Evolutionary conservation across 2,329 filamentous ascomycete genomes (phyloP).

Genomic region (Fusarium praegraminearum): DNA sequence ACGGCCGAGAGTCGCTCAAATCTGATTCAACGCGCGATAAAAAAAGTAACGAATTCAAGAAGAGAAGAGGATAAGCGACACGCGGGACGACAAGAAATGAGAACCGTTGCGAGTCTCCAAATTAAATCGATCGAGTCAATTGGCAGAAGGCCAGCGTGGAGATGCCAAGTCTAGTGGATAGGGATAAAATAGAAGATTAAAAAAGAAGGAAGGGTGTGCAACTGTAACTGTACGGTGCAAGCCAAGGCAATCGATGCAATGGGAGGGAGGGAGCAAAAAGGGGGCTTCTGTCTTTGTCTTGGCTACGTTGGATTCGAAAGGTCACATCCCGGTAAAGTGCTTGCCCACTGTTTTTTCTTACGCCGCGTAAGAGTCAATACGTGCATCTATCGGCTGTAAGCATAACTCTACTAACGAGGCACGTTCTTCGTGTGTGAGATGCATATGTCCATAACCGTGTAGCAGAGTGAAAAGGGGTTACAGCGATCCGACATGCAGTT

Average conservation of each 20-base stretch:
- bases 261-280: slow-evolving; percentile 13
- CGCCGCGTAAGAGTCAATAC: slow-evolving; percentile 30
- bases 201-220: slow-evolving; percentile 14
- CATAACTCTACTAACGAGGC: background rate
- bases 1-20: slow-evolving; percentile 41
- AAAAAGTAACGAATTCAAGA: slow-evolving; percentile 19
- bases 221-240: slow-evolving; percentile 17
- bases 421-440: background rate
- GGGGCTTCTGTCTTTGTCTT: slow-evolving; percentile 28
- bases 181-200: slow-evolving; percentile 15
- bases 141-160: slow-evolving; percentile 23
- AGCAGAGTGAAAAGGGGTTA: slow-evolving; percentile 17
- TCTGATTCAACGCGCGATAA: slow-evolving; percentile 7
- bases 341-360: slow-evolving; percentile 11
- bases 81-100: slow-evolving; percentile 21
- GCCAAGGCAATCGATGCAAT: slow-evolving; percentile 9
- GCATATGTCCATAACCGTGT: background rate
- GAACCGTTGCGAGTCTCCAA: slow-evolving; percentile 12
- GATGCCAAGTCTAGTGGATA: slow-evolving; percentile 34
- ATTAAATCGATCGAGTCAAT: slow-evolving; percentile 33
- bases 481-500: slow-evolving; percentile 8
- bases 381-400: background rate
- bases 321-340: slow-evolving; percentile 16
- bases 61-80: slow-evolving; percentile 10
- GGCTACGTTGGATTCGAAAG: slow-evolving; percentile 21